Conservation (phyloP, 1,139 yeast species). For the Yamadazyma trypodendri region DNA sequence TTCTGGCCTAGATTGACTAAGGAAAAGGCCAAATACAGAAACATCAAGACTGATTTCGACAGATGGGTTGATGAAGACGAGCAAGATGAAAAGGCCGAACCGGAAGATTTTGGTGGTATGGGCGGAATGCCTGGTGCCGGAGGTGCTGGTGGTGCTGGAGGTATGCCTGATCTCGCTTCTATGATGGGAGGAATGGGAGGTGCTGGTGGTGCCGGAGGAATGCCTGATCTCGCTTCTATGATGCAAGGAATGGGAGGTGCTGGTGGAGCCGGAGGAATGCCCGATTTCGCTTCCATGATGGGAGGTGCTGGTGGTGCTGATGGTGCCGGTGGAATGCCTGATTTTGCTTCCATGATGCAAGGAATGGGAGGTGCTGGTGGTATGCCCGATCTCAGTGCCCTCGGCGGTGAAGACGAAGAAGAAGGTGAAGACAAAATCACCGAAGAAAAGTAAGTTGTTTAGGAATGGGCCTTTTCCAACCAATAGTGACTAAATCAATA, state of each 20-base stretch:
- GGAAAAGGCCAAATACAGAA: constrained; percentile 67
- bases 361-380: constrained; percentile 39
- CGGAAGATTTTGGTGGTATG: constrained; percentile 35
- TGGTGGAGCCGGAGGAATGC: constrained; percentile 18
- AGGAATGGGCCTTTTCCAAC: too few species aligned
- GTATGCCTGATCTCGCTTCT: constrained; percentile 18
- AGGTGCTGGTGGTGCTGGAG: constrained; percentile 23
- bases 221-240: constrained; percentile 37
- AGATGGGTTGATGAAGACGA: constrained; percentile 97
- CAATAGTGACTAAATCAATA: too few species aligned
- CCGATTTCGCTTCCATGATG: constrained; percentile 6
- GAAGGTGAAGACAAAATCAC: constrained; percentile 17
- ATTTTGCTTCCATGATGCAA: constrained; percentile 1
- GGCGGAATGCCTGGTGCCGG: constrained; percentile 27
- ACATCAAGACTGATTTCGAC: constrained; percentile 91
- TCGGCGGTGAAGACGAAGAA: constrained; percentile 31
- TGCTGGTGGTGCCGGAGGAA: constrained; percentile 34
- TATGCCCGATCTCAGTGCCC: constrained; percentile 17
- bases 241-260: constrained; percentile 48
- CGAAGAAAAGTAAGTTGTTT: constrained; percentile 1
- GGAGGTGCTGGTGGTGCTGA: constrained; percentile 26
- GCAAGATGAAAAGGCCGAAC: constrained; percentile 61
- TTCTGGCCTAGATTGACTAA: constrained; percentile 92
- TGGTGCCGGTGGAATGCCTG: constrained; percentile 30
- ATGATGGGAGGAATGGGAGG: constrained; percentile 31